phyloP scores from a whole-genome alignment of 2,329 filamentous ascomycete species.

The Calonectria pteridis region DNA sequence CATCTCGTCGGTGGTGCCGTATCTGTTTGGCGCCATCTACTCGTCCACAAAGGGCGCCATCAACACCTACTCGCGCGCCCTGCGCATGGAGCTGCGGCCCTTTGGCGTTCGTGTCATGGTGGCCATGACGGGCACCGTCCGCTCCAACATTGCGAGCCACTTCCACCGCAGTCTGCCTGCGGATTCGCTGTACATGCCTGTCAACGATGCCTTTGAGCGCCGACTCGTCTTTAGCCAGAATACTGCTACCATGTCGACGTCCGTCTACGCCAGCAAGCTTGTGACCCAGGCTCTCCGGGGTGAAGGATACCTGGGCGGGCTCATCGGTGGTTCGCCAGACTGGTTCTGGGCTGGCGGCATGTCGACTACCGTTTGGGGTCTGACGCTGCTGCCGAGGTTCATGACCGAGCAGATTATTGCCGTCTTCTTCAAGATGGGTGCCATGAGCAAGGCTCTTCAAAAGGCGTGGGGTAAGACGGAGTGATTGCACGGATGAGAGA shows the following conservation, averaged over 20 bases:
- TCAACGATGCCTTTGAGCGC: conserved; percentile 59
- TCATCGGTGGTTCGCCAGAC: conserved; percentile 49
- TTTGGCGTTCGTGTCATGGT: conserved; percentile 70
- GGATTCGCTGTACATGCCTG: conserved; percentile 61
- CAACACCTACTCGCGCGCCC: conserved; percentile 63
- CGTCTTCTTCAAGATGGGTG: conserved; percentile 46
- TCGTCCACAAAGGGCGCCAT: conserved; percentile 69
- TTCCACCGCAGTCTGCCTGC: conserved; percentile 56
- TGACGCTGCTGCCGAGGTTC: conserved; percentile 42
- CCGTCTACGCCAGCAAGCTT: conserved; percentile 57
- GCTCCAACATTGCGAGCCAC: conserved; percentile 61
- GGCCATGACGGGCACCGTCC: conserved; percentile 66
- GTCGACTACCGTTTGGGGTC: conserved; percentile 45
- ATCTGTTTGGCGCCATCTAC: conserved; percentile 67
- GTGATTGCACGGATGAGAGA: not conserved
- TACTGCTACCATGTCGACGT: conserved; percentile 58
- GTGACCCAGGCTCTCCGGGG: conserved; percentile 57
- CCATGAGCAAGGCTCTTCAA: conserved; percentile 40
- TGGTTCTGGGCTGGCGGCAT: conserved; percentile 53
- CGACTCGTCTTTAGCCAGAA: conserved; percentile 63
- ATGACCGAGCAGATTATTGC: conserved; percentile 46
- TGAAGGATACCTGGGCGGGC: conserved; percentile 50
- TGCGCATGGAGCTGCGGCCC: conserved; percentile 66
- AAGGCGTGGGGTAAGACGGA: conserved; percentile 41
- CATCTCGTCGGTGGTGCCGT: conserved; percentile 62